phyloP scores from a whole-genome alignment of 1,284 basidiomycete genomes.

The Ustanciosporium gigantosporum region DNA sequence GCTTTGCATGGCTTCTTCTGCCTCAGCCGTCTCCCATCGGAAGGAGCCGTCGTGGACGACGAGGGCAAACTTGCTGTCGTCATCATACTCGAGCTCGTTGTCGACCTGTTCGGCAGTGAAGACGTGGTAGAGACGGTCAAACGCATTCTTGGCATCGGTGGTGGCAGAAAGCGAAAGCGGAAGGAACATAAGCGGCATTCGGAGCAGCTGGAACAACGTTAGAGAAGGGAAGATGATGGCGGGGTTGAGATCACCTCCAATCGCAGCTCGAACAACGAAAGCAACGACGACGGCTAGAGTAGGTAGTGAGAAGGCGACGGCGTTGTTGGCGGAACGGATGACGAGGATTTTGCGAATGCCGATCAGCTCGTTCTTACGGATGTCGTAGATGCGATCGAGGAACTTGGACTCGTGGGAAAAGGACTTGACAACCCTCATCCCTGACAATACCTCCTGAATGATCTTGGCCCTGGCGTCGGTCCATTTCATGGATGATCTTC shows the following conservation, averaged over 20 bases:
- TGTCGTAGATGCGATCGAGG: conserved; percentile 70
- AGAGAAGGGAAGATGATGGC: conserved; percentile 63
- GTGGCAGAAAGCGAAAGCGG: conserved; percentile 56
- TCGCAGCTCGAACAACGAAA: conserved; percentile 78
- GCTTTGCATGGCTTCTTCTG: conserved; percentile 18
- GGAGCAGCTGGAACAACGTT: conserved; percentile 65
- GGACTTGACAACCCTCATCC: conserved; percentile 60
- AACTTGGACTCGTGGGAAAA: conserved; percentile 55
- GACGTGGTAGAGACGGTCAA: conserved; percentile 61
- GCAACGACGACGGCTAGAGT: conserved; percentile 80
- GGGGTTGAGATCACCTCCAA: conserved; percentile 71
- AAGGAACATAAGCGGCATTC: conserved; percentile 73
- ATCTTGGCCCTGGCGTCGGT: conserved; percentile 70
- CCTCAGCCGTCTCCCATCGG: conserved; percentile 46
- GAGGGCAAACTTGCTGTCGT: conserved; percentile 39
- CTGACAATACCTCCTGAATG: conserved; percentile 56
- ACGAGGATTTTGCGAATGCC: conserved; percentile 77
- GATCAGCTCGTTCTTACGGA: conserved; percentile 75
- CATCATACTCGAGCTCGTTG: conserved; percentile 72
- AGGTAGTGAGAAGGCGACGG: conserved; percentile 72
- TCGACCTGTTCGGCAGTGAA: conserved; percentile 70
- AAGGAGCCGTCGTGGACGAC: conserved; percentile 34
- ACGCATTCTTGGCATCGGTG: conserved; percentile 55
- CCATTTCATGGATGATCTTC: conserved; percentile 81
- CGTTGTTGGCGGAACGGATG: conserved; percentile 73